Base-by-base conservation (phyloP, 202 grass and related monocot species). In the Setaria viridis region DNA sequence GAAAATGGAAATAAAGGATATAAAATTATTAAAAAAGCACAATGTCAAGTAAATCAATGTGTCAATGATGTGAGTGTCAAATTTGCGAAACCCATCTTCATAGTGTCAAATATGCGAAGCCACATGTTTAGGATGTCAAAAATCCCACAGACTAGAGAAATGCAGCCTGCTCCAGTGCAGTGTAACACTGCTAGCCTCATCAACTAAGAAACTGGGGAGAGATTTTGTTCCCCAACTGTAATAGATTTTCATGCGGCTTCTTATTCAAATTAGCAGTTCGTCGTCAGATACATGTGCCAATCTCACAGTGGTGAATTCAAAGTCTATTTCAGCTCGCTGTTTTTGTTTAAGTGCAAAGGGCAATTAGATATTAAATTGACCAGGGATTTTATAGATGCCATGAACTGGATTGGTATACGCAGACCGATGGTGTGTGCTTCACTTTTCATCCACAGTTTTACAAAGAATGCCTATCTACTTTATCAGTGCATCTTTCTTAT, bases 361-460 rank as follows among this genome's bases (percentile, higher is more conserved):
- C 29, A 39, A 35, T 21, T 70, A 25, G 4, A 58, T 81, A 4
- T 53, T 80, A 54, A 77, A 42, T 82, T 67, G 25, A 41, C 72
- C 6, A 39, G 32, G 34, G 35, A 35, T 77, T 77, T 39, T 54
- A 67, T 35, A 55, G 81, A 37, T 0, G 15, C 42, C 55, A 48
- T 29, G 13, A 81, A 11, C 16, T 14, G 25, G 80, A 70, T 77
- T 72, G 43, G 13, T 72, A 64, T 55, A 63, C 42, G 6, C 49
- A 37, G 16, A 65, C 66, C 7, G 8, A 72, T 78, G 57, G 16
- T 41, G 45, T 60, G 14, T 55, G n/a, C 2, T 9, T 78, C 49
- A 60, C n/a, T 5, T 32, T 72, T 82, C 62, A 43, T 77, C 34
- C 42, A 56, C 10, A 58, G 12, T 50, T 86, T 57, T 83, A 79